These are phyloP conservation scores for Torulaspora gathmanii DNA, from an alignment of 805 yeast species.

Conservation along the genomic window DNA sequence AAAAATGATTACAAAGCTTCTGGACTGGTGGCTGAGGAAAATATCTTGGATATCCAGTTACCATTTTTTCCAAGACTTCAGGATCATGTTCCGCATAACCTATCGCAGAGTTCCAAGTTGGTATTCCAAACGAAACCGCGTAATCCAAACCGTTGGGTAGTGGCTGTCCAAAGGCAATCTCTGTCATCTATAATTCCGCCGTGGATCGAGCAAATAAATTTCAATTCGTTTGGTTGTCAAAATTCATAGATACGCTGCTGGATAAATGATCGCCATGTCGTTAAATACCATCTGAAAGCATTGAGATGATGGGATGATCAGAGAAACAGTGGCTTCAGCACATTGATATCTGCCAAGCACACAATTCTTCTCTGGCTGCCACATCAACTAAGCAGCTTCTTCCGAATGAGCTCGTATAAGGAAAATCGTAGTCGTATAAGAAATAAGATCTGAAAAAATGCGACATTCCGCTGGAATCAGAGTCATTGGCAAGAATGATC, in stretches of 20 bases:
- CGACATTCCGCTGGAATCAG: not conserved
- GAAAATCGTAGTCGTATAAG: not conserved
- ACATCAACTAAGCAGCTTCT: not conserved
- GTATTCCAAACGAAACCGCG: conserved; percentile 87
- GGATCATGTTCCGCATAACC: conserved; percentile 86
- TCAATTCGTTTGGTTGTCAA: not conserved
- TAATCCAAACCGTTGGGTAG: conserved; percentile 39
- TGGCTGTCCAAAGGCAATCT: conserved; percentile 19
- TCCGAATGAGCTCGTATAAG: not conserved
- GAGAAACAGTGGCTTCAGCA: not conserved
- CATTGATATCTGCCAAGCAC: not conserved
- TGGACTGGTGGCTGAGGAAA: conserved; percentile 60
- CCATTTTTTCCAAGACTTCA: conserved; percentile 74
- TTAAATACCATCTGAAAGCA: not conserved
- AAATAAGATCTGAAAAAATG: not conserved
- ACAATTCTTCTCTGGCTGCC: not conserved
- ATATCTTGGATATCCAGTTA: conserved; percentile 83
- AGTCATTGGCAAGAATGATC: not conserved
- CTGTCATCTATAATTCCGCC: conserved; percentile 8
- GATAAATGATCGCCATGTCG: not conserved
- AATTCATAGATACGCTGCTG: not conserved
- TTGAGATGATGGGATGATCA: not conserved
- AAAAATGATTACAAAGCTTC: conserved; percentile 47
- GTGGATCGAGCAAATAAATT: not conserved
- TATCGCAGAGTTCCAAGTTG: conserved; percentile 87